These are phyloP conservation scores for Abortiporus biennis DNA, from an alignment of 1,284 basidiomycete species.

Conservation along the genomic window DNA sequence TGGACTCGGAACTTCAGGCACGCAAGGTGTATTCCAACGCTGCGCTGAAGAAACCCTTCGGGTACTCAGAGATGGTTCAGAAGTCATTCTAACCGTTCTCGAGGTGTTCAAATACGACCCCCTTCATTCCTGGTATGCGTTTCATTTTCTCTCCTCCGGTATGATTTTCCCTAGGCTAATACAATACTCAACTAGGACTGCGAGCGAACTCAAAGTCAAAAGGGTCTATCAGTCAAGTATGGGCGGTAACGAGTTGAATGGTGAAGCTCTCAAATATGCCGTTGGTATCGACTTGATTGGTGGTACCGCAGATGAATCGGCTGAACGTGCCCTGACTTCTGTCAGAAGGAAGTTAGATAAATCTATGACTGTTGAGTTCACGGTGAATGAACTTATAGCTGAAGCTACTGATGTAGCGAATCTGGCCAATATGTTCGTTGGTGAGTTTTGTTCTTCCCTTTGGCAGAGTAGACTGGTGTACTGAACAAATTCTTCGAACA, in stretches of 20 bases:
- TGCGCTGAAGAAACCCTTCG: constrained; percentile 94
- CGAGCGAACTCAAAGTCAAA: constrained; percentile 66
- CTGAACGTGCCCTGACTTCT: constrained; percentile 80
- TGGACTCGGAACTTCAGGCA: constrained; percentile 87
- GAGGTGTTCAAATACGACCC: constrained; percentile 98
- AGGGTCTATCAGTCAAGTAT: constrained; percentile 40
- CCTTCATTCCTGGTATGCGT: constrained; percentile 78
- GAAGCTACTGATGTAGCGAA: constrained; percentile 80
- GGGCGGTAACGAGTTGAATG: constrained; percentile 17
- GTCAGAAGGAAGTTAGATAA: constrained; percentile 82
- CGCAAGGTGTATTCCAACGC: constrained; percentile 91
- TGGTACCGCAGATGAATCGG: constrained; percentile 75
- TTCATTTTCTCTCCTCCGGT: neutral
- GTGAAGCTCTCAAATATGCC: constrained; percentile 25
- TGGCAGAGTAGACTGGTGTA: constrained; percentile 26
- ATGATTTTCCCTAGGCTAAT: neutral
- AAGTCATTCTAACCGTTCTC: constrained; percentile 89
- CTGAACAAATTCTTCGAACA: neutral
- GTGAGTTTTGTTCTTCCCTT: constrained; percentile 34
- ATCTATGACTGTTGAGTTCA: constrained; percentile 85
- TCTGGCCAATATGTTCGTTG: constrained; percentile 74
- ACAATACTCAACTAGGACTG: constrained; percentile 45
- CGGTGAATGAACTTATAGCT: constrained; percentile 89
- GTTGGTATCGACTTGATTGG: constrained; percentile 57
- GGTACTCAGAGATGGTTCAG: constrained; percentile 80